phyloP scores from a whole-genome alignment of 768 basidiomycete species.

The Mycena crocata region DNA sequence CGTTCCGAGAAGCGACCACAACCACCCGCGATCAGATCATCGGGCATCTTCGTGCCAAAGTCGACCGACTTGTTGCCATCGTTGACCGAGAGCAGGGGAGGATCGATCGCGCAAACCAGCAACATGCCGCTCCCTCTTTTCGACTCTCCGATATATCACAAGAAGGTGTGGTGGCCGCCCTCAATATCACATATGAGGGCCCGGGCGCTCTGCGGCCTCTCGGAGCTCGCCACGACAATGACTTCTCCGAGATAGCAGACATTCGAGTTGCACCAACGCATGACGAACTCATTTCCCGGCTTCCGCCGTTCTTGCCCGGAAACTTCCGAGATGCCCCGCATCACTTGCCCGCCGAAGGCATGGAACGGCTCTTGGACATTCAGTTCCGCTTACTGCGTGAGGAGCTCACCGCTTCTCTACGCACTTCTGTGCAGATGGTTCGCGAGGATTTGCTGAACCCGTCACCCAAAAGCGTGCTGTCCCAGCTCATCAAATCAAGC shows the following conservation, averaged over 20 bases:
- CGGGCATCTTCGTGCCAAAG: slow-evolving; percentile 47
- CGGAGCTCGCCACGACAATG: slow-evolving; percentile 79
- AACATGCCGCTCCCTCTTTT: slow-evolving; percentile 19
- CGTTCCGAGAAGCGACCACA: slow-evolving; percentile 44
- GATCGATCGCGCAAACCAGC: slow-evolving; percentile 38
- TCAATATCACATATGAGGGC: slow-evolving; percentile 59
- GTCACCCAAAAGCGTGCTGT: slow-evolving; percentile 50
- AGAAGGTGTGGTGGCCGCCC: slow-evolving; percentile 53
- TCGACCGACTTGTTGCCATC: slow-evolving; percentile 55
- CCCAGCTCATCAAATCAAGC: slow-evolving; percentile 57
- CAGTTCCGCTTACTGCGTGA: slow-evolving; percentile 83
- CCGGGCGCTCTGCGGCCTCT: slow-evolving; percentile 62
- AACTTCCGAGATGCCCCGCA: slow-evolving; percentile 72
- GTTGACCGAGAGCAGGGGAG: slow-evolving; percentile 62
- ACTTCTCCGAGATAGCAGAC: slow-evolving; percentile 61
- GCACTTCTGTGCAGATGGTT: slow-evolving; percentile 62
- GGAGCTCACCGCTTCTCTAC: slow-evolving; percentile 73
- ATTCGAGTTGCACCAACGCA: slow-evolving; percentile 81
- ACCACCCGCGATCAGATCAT: slow-evolving; percentile 52
- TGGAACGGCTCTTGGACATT: slow-evolving; percentile 76
- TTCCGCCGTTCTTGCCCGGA: slow-evolving; percentile 70
- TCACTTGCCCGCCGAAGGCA: slow-evolving; percentile 64
- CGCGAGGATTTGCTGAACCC: slow-evolving; percentile 53
- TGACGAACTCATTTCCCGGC: slow-evolving; percentile 64
- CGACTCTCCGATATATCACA: neutral